These are phyloP conservation scores for Kwoniella botswanensis DNA, from an alignment of 768 basidiomycete species.

Conservation along the genomic window DNA sequence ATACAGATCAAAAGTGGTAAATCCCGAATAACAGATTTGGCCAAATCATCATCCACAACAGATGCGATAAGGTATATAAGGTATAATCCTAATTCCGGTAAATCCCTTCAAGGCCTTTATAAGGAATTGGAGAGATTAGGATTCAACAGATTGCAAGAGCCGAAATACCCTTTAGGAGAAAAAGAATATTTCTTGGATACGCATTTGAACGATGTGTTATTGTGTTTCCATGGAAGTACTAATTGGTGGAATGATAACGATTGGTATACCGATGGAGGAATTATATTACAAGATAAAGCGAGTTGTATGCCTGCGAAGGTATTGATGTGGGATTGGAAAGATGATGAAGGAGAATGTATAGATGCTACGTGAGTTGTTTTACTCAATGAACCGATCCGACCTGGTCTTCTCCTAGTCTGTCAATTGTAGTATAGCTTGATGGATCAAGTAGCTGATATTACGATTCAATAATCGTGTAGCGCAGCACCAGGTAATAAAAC, in stretches of 20 bases:
- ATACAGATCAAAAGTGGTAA: conserved; percentile 56
- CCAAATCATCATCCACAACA: conserved; percentile 40
- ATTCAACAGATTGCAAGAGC: conserved; percentile 25
- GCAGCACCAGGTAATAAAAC: conserved; percentile 99
- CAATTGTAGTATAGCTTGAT: too few relatives aligned
- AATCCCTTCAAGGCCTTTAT: conserved; percentile 28
- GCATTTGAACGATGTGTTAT: conserved; percentile 80
- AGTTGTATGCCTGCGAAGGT: conserved; percentile 93
- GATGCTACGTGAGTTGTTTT: conserved; percentile 71
- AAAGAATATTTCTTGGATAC: conserved; percentile 70
- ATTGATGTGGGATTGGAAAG: conserved; percentile 63
- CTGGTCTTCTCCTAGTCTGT: too few relatives aligned
- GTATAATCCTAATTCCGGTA: conserved; percentile 55
- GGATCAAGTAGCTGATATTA: too few relatives aligned
- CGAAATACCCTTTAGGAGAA: conserved; percentile 40
- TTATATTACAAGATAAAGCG: conserved; percentile 97
- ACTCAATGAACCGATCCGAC: too few relatives aligned
- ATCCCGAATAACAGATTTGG: conserved; percentile 50
- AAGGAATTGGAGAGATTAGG: conserved; percentile 25
- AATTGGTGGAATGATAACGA: conserved; percentile 59
- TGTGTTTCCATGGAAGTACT: conserved; percentile 77
- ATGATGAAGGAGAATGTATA: conserved; percentile 65
- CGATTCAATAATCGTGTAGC: conserved; percentile 18
- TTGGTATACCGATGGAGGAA: conserved; percentile 72
- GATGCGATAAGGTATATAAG: conserved; percentile 56